Percentiles rank a stretch among this genome's conserved stretches.
phyloP scores from a whole-genome alignment of 1,139 yeast species.

The Sugiyamaella japonica region DNA sequence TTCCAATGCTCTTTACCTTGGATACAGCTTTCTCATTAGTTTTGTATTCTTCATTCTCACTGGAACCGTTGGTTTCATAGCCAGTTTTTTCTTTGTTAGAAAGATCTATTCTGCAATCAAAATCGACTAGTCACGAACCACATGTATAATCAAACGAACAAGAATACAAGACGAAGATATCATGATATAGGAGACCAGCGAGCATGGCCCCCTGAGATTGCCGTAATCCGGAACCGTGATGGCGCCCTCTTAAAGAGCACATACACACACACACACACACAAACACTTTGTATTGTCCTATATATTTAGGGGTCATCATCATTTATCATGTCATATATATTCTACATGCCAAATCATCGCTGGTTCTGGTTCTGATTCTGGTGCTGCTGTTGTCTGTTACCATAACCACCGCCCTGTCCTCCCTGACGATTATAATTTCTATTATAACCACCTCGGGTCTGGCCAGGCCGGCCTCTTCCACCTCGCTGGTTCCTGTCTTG shows the following conservation, averaged over 20 bases:
- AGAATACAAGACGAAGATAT: not conserved
- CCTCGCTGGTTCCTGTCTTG: slow-evolving; percentile 43
- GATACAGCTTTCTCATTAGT: slow-evolving; percentile 79
- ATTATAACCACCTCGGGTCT: slow-evolving; percentile 34
- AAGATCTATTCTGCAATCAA: slow-evolving; percentile 82
- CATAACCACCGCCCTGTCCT: slow-evolving; percentile 10
- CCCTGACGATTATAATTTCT: slow-evolving; percentile 18
- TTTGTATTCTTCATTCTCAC: slow-evolving; percentile 74
- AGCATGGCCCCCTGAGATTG: slow-evolving; percentile 1
- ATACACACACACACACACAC: too few relatives aligned
- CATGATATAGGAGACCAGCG: too few relatives aligned
- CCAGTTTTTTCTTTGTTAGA: slow-evolving; percentile 72
- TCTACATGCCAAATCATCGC: slow-evolving; percentile 18
- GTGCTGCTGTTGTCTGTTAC: slow-evolving; percentile 16
- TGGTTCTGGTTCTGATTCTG: slow-evolving; percentile 29
- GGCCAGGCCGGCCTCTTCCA: slow-evolving; percentile 28
- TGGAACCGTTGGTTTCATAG: slow-evolving; percentile 83
- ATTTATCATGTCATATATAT: slow-evolving; percentile 7
- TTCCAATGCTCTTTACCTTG: slow-evolving; percentile 76
- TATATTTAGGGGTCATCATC: slow-evolving; percentile 10
- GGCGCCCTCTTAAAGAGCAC: too few relatives aligned
- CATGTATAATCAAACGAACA: not conserved
- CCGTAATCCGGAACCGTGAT: too few relatives aligned
- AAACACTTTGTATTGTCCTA: not conserved
- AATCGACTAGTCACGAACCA: slow-evolving; percentile 53